Evolutionary conservation across 2,329 filamentous ascomycete genomes (phyloP), one percentile per base, ranked within the genome.

Genomic region (Apiospora hydei): DNA sequence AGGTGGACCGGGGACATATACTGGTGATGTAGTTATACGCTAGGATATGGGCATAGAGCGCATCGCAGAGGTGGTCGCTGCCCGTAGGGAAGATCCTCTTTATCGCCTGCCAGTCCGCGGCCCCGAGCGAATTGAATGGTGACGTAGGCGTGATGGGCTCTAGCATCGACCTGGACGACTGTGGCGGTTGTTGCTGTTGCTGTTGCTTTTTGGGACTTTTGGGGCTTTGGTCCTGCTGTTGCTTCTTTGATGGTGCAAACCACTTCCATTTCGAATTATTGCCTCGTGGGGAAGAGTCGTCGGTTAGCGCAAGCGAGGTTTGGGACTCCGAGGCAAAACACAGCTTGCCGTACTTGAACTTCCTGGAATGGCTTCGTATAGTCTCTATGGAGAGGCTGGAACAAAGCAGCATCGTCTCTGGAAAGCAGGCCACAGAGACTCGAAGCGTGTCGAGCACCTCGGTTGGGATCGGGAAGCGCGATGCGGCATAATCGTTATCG

Each of bases 41-140:
- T 4, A 90, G 80, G 11, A 90, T 82, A 75, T 91, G 88, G 0
- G 88, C 88, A 76, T 90, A 90, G 7, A 91, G 79, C 0, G 88
- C 87, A 69, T 90, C 88, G 76, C 88, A 89, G 7, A 90, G 84
- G 75, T 87, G 86, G 73, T 89, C 86, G 2, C 86, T 85, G 30
- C 85, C 88, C 3, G 79, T 76, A 0, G 86, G 84, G 76, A 91
- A 90, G 69, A 90, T 84, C 70, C 84, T 85, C 73, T 85, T 84
- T 71, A 91, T 82, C 0, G 84, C 77, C 4, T 77, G 76, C 86
- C 86, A 88, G 1, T 83, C 82, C 24, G 64, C 79, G 75, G 18
- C 44, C 3, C 38, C 67, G 26, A 30, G 41, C 13, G 43, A 24
- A 21, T 69, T 16, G 2, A 26, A 67, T 10, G 66, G 49, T 8